These are phyloP conservation scores for Cicer arietinum DNA, from an alignment of 306 rosid species.

Conservation along the genomic window DNA sequence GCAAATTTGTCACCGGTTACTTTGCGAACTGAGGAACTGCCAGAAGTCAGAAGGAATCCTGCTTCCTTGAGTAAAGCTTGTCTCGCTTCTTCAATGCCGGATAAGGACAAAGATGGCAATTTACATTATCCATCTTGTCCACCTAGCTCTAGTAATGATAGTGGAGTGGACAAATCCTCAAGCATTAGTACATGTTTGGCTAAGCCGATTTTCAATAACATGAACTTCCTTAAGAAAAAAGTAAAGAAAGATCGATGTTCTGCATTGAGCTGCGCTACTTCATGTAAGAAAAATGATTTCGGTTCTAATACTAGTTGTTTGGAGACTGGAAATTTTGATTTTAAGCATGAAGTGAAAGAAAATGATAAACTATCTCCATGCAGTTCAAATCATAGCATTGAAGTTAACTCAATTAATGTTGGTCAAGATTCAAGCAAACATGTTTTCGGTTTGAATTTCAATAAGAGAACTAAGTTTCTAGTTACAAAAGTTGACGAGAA, in stretches of 20 bases:
- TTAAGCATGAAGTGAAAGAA: constrained; percentile 57
- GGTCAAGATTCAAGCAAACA: constrained; percentile 56
- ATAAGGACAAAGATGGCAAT: constrained; percentile 53
- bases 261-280: constrained; percentile 51
- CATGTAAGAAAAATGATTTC: constrained; percentile 48
- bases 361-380: constrained; percentile 60
- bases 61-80: constrained; percentile 52
- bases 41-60: constrained; percentile 47
- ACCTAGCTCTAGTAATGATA: constrained; percentile 52
- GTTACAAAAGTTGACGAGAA: constrained; percentile 65
- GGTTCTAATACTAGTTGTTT: constrained; percentile 53
- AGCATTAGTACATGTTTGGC: constrained; percentile 61
- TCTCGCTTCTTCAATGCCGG: constrained; percentile 45
- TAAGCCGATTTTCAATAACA: constrained; percentile 67
- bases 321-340: constrained; percentile 47
- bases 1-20: constrained; percentile 46
- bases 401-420: constrained; percentile 56
- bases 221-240: constrained; percentile 68
- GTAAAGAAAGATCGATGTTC: constrained; percentile 64
- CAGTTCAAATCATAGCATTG: constrained; percentile 59
- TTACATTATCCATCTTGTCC: constrained; percentile 53
- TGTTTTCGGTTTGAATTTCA: constrained; percentile 57
- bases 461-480: constrained; percentile 60
- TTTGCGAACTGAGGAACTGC: constrained; percentile 48
- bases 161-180: constrained; percentile 62